Conservation (phyloP, 1,284 basidiomycete genomes). For the Ceratobasidium sp. region DNA sequence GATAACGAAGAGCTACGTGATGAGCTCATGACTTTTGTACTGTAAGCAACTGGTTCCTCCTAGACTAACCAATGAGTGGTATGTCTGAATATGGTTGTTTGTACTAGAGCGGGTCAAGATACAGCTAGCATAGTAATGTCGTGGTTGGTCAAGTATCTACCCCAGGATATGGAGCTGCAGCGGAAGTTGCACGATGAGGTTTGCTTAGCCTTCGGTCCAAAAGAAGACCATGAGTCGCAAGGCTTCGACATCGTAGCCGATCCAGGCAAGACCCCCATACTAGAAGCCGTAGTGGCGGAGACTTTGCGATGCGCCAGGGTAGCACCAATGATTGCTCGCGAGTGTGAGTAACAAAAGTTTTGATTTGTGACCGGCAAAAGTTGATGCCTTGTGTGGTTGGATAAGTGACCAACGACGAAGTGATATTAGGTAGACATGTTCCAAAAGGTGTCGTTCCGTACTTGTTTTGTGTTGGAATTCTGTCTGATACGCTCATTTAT, state of each 20-base stretch:
- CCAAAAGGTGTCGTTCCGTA: background rate
- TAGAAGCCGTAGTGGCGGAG: constrained; percentile 33
- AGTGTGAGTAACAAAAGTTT: constrained; percentile 9
- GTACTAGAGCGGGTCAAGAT: background rate
- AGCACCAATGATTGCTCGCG: background rate
- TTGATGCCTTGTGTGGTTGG: no score
- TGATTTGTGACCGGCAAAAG: no score
- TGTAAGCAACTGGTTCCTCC: background rate
- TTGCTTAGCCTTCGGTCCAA: constrained; percentile 5
- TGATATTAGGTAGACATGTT: constrained; percentile 1
- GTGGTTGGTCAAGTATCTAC: constrained; percentile 21
- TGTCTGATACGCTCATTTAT: background rate
- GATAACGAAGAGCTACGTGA: constrained; percentile 4
- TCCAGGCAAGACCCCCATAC: background rate
- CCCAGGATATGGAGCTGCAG: constrained; percentile 12
- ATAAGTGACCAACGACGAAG: constrained; percentile 6
- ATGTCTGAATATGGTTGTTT: background rate
- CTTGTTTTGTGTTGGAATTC: background rate
- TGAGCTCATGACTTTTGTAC: constrained; percentile 23
- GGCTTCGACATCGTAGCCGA: background rate
- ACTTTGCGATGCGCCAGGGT: constrained; percentile 4
- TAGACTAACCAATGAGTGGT: no score
- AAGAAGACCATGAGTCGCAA: background rate
- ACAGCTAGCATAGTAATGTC: background rate
- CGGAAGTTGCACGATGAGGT: constrained; percentile 26